Base-by-base conservation (phyloP, 1,284 basidiomycete species). In the Irpex sp. region DNA sequence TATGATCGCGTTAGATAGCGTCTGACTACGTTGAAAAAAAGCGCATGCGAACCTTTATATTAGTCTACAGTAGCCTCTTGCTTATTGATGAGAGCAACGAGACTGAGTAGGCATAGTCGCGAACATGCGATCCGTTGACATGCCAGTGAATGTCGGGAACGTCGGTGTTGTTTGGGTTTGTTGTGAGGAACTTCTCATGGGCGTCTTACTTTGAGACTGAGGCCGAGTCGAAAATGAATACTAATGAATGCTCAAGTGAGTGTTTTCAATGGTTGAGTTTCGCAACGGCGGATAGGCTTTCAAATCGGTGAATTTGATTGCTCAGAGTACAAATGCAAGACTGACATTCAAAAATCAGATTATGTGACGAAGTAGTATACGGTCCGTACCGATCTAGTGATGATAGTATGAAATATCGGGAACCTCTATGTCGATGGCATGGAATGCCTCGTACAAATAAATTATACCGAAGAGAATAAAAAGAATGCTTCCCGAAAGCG, bases 401-500 rank as follows among this genome's bases (percentile, higher is more conserved):
- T 56, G 54, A 36, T 56, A 56, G 9, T 70, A 67, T 58, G 71
- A 67, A 62, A 75, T 69, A 65, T 74, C 74, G 63, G 71, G 63
- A 61, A 69, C 69, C 62, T 76, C 76, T 62, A 74, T 70, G 66
- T 76, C 74, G 67, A 73, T 72, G 59, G 70, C 58, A 52, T 72
- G 66, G 66, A 83, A 88, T 13, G 88, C 88, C 75, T 92, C 89
- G 72, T 88, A 86, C 59, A 89, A 79, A 76, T 93, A 93, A 65
- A 93, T 81, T 64, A 90, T 69, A 21, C 90, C 92, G 70, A 97
- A 97, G 57, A 93, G 72, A 62, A 97, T 80, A 82, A 97, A 97
- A 4, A 96, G 83, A 6, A 81, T 76, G 1, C 94, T 87, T 13
- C 94, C 94, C 13, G 92, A 88, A 55, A 94, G 82, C 0, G 95